Evolutionary conservation across 768 basidiomycete species (phyloP), one percentile per base, ranked within the genome.

Genomic region (Hortiboletus flavorubellus): DNA sequence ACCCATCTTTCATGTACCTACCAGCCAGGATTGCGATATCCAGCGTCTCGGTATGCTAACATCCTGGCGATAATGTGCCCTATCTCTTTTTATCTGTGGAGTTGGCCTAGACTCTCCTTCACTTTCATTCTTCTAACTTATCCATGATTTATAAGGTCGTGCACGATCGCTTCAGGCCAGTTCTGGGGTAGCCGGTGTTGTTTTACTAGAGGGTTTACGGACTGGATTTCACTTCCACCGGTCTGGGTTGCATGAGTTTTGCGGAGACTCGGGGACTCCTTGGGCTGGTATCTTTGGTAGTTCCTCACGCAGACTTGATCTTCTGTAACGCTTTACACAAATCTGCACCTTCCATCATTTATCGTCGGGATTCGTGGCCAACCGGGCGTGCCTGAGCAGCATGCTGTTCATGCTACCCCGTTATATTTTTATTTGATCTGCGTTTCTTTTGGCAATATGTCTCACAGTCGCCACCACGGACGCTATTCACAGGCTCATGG

Each of bases 21-120:
- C 75, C 72, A 44, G 69, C 81, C 64, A 53, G 26, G 56, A 63
- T 42, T 73, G 77, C 29, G 62, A 60, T 63, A 60, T 72, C 78
- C 62, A 40, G 76, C 61, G 49, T 69, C 49, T 51, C 49, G 33
- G 47, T 40, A 38, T 53, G 55, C 38, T 33, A 21, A 23, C 47
- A 52, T 66, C 67, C 69, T 62, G 60, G 70, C 33, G 65, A 73
- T 61, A 42, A 45, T 40, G 23, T 37, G 15, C 38, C 46, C 39
- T 48, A 9, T 37, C 14, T 23, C 51, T 35, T 31, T 33, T 44
- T 16, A 11, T 33, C 15, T 31, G 45, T 15, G 59, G 56, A 59
- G 62, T 66, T 58, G 61, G 55, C 21, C 51, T 49, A 38, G 9
- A 39, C 43, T 31, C 40, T 55, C 51, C 45, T 30, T 43, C 38